These are phyloP conservation scores for Schizophyllum commune DNA, from an alignment of 1,284 basidiomycete species.

Conservation along the genomic window DNA sequence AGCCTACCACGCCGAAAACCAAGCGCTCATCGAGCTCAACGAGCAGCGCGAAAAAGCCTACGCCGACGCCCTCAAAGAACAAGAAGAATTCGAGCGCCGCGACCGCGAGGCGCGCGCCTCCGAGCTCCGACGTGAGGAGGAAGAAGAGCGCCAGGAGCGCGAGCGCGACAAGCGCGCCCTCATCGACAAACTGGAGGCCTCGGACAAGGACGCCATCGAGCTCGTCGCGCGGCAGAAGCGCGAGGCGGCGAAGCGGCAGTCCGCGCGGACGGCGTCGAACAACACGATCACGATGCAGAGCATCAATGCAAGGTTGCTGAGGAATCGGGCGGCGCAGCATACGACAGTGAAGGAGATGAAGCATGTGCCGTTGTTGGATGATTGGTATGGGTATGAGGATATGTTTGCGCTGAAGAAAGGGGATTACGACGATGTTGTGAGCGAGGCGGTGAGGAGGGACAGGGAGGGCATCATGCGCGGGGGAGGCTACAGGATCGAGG, in stretches of 20 bases:
- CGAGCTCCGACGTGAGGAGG: constrained; percentile 61
- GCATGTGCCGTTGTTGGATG: constrained; percentile 68
- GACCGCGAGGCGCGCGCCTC: constrained; percentile 69
- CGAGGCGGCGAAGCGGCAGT: constrained; percentile 50
- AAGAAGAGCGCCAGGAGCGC: constrained; percentile 69
- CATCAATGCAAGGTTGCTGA: constrained; percentile 40
- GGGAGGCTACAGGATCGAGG: constrained; percentile 75
- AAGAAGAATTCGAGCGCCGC: constrained; percentile 64
- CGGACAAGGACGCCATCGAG: constrained; percentile 58
- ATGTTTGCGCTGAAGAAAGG: constrained; percentile 40
- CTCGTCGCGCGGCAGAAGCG: constrained; percentile 65
- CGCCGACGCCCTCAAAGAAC: constrained; percentile 57
- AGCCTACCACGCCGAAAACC: constrained; percentile 76
- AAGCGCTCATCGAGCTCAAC: constrained; percentile 73
- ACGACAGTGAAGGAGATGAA: constrained; percentile 65
- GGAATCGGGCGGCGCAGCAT: constrained; percentile 49
- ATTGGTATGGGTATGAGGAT: constrained; percentile 71
- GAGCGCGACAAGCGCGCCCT: constrained; percentile 70
- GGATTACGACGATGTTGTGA: constrained; percentile 64
- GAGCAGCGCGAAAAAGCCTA: constrained; percentile 72
- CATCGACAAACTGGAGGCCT: constrained; percentile 74
- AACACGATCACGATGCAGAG: constrained; percentile 31
- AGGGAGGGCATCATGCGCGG: constrained; percentile 75
- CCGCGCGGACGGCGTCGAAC: constrained; percentile 43
- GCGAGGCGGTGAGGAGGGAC: constrained; percentile 70